Base-by-base conservation (phyloP, 495 filamentous ascomycete species). In the Rhizodiscina lignyota region DNA sequence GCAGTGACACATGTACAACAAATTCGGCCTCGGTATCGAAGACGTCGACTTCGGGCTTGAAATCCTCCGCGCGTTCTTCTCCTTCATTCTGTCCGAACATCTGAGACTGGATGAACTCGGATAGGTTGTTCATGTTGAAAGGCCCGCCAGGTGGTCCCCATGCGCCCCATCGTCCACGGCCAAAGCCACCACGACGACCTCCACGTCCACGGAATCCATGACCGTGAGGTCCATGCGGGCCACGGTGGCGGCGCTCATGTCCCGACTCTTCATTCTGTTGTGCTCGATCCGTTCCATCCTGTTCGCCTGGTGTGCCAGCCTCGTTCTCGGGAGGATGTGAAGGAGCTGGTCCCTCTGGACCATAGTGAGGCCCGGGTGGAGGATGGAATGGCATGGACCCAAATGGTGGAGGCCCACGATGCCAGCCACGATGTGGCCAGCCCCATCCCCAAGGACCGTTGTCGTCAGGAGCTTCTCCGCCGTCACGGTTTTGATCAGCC, bases 1-100 rank as follows among this genome's bases (percentile, higher is more conserved):
- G 76, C 0, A 87, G 56, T 1, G 79, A 76, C 28, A 82, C 53
- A 48, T 87, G 80, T 16, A 87, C 51, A 10, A 78, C 59, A 49
- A 68, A 85, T 31, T 59, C 54, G 30, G 58, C 56, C 21, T 65
- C 55, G 8, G 76, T 77, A 50, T 75, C 67, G 60, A 86, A 87
- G 38, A 85, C 58, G 41, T 87, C 79, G 33, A 73, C 63, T 2
- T 69, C 64, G 3, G 82, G 83, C 4, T 46, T 49, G 50, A 84
- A 84, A 39, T 68, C 66, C 2, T 57, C 49, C 33, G 37, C 44
- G 30, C 33, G 30, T 34, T 37, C 21, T 39, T 37, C 24, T 6
- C 24, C 24, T 27, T 27, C 8, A 8, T 27, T 13, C 8, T 13
- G 37, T 29, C 48, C 39, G 13, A 49, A 43, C 21, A 51, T 24